These are phyloP conservation scores for Tubosaeta sp. DNA, from an alignment of 768 basidiomycete genomes.

Conservation along the genomic window DNA sequence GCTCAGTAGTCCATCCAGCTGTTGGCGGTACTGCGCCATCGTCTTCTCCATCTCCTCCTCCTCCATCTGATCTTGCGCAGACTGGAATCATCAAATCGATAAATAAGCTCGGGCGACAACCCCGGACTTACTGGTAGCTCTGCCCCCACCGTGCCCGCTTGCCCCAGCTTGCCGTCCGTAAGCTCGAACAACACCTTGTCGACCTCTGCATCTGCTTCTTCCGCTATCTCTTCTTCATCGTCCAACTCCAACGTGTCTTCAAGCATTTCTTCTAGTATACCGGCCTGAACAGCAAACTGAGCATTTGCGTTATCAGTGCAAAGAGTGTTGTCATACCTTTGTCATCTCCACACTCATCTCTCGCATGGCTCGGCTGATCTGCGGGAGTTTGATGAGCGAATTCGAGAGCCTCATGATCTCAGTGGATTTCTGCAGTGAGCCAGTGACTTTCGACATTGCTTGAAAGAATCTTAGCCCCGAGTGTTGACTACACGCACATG, in stretches of 20 bases:
- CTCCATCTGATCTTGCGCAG: constrained; percentile 56
- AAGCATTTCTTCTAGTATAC: constrained; percentile 97
- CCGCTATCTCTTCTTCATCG: constrained; percentile 91
- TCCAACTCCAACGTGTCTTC: constrained; percentile 89
- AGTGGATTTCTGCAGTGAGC: constrained; percentile 95
- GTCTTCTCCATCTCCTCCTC: constrained; percentile 84
- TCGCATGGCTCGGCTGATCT: constrained; percentile 89
- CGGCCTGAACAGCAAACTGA: constrained; percentile 57
- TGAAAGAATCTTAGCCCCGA: constrained; percentile 1
- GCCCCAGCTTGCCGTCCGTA: constrained; percentile 93
- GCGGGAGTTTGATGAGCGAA: constrained; percentile 83
- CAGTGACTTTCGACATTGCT: constrained; percentile 98
- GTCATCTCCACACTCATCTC: constrained; percentile 99
- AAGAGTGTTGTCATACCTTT: constrained; percentile 54
- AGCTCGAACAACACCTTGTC: constrained; percentile 95
- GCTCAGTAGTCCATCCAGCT: constrained; percentile 83
- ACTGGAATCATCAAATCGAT: constrained; percentile 33
- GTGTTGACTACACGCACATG: background rate
- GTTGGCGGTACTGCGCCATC: constrained; percentile 87
- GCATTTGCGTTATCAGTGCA: background rate
- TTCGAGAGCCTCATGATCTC: constrained; percentile 99
- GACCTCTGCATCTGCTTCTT: constrained; percentile 96
- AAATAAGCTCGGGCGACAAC: background rate
- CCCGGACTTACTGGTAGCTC: constrained; percentile 66
- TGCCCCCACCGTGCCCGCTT: constrained; percentile 66